Evolutionary conservation across 2,329 filamentous ascomycete species (phyloP), one percentile per base, ranked within the genome.

Genomic region (Epichloe sp.): DNA sequence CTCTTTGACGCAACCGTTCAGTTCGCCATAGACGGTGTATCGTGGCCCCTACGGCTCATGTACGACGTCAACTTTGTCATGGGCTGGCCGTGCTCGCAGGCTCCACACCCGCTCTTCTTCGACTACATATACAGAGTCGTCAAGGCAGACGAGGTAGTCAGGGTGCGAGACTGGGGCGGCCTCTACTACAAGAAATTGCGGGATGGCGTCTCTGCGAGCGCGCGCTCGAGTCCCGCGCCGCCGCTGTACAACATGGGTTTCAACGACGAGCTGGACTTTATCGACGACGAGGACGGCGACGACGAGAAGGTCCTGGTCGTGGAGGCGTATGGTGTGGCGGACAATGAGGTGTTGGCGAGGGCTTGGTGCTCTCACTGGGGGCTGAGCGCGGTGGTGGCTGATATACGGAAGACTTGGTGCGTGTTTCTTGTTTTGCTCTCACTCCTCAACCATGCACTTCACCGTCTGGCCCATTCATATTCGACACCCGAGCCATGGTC

Each of bases 311-410:
- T 89, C 3, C 70, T 89, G 8, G 81, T 84, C 4, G 74, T 88
- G 14, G 83, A 88, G 66, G 82, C 84, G 0, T 82, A 86, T 62
- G 85, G 85, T 1, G 83, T 85, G 21, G 72, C 72, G 47, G 85
- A 88, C 64, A 88, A 88, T 57, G 85, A 88, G 65, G 85, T 88
- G 4, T 75, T 89, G 58, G 85, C 82, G 1, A 71, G 85, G 55
- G 84, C 85, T 6, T 89, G 85, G 85, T 88, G 85, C 63, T 78
- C 83, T 51, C 82, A 87, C 59, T 86, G 83, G 78, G 85, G 85
- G 2, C 66, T 87, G 58, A 82, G 77, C 60, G 85, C 85, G 1
- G 69, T 89, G 17, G 77, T 88, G 52, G 83, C 83, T 8, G 82
- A 88, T 63, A 64, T 86, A 49, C 71, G 76, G 53, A 79, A 75